Base-by-base conservation (phyloP, 2,329 filamentous ascomycete genomes). In the Pleoardoris graminearum region DNA sequence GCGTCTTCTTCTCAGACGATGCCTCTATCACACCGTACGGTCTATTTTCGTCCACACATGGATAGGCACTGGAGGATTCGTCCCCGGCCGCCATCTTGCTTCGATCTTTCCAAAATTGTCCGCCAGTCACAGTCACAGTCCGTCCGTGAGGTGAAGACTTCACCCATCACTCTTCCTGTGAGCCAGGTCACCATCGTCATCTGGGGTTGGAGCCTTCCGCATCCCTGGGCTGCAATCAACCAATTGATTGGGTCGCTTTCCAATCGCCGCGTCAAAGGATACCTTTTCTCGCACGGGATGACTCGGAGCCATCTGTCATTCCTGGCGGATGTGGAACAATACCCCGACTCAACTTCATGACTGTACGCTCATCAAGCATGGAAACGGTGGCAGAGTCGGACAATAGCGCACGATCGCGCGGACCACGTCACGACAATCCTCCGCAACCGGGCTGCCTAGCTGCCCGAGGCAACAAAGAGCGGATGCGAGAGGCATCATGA, bases 321-420 rank as follows among this genome's bases (percentile, higher is more conserved):
- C 51, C 51, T 25, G 51, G 41, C 27, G 51, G 51, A 50, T 50
- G 30, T 17, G 46, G 35, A 36, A 17, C 8, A 11, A 39, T 30
- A 1, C 3, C 25, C 29, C 48, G 32, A 53, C 38, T 53, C 38
- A 39, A 19, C 4, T 29, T 5, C 6, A 25, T 37, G n/a, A 44
- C 17, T 36, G 29, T 12, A 45, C 25, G n/a, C 7, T 17, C 23
- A 5, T 16, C 12, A 8, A 16, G 0, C 1, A 27, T 19, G 23
- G n/a, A n/a, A n/a, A 14, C n/a, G 22, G 23, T 48, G 16, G 21
- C 14, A 27, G 35, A 17, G 7, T 36, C 23, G 23, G 14, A 36
- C 6, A 19, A 30, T 42, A 11, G 39, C 30, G 12, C 14, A 39
- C 19, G 23, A 27, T 35, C 25, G 21, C 8, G 7, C 6, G 8